Conservation (phyloP, 192 early-diverging fungal species). For the Podila minutissima region DNA sequence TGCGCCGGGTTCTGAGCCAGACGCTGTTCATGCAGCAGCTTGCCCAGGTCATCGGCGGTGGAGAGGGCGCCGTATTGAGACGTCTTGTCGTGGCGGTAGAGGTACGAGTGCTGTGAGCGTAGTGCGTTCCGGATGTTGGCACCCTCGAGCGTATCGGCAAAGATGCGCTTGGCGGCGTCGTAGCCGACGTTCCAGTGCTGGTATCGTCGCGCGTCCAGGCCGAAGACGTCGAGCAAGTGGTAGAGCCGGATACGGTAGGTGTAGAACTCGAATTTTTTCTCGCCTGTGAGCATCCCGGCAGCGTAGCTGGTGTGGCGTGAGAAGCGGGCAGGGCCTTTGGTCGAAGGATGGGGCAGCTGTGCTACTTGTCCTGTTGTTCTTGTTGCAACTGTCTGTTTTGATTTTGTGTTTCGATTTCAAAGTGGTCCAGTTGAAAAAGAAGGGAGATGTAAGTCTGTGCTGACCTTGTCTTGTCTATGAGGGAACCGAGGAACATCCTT, state of each 20-base stretch:
- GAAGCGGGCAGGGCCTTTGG: conserved; percentile 29
- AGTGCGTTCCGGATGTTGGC: conserved; percentile 30
- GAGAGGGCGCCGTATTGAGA: conserved; percentile 11
- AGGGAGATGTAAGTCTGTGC: background rate
- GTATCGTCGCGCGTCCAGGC: background rate
- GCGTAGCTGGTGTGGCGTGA: conserved; percentile 53
- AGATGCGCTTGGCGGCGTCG: conserved; percentile 34
- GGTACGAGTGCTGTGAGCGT: conserved; percentile 40
- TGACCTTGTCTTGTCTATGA: background rate
- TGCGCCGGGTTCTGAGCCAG: conserved; percentile 23
- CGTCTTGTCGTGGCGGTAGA: conserved; percentile 37
- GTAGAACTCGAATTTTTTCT: conserved; percentile 40
- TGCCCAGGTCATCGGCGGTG: conserved; percentile 26
- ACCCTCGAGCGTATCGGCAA: conserved; percentile 30
- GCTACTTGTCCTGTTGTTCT: conserved; percentile 17
- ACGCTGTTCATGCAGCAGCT: conserved; percentile 26
- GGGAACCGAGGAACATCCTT: background rate
- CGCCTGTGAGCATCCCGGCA: conserved; percentile 33
- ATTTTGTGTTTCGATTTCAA: background rate
- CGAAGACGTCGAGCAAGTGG: conserved; percentile 39
- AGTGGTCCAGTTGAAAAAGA: background rate
- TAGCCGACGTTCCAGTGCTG: conserved; percentile 41
- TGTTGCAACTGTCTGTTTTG: conserved; percentile 13
- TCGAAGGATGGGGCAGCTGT: conserved; percentile 9
- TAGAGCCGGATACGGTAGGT: conserved; percentile 43